A percentile compares a stretch with the other conserved stretches of the same genome.
Evolutionary conservation across 2,329 filamentous ascomycete genomes (phyloP).

Genomic region (Aspergillus awamori): DNA sequence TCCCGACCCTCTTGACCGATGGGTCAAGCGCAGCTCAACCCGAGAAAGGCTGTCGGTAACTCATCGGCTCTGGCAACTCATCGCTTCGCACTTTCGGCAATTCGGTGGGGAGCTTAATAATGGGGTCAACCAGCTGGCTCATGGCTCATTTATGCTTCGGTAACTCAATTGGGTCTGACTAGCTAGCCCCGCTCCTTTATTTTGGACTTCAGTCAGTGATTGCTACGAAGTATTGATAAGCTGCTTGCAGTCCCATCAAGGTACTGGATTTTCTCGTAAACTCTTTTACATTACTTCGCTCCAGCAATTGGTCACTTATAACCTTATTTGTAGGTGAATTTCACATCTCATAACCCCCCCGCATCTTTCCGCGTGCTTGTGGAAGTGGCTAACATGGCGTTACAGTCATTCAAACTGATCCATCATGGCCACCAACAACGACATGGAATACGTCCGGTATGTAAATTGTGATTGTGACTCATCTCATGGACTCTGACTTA

Average conservation of each 20-base stretch:
- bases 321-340: background rate
- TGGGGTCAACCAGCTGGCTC: background rate
- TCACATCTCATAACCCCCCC: background rate
- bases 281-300: background rate
- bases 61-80: constrained; percentile 18
- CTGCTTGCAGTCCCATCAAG: background rate
- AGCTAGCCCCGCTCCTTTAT: background rate
- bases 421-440: constrained; percentile 27
- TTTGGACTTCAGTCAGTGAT: background rate
- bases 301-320: background rate
- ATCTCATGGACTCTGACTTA: background rate
- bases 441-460: constrained; percentile 40
- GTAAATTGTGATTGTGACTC: background rate
- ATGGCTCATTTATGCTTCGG: background rate
- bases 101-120: constrained; percentile 14
- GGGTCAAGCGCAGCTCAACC: background rate
- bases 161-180: background rate
- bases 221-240: background rate
- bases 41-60: constrained; percentile 17
- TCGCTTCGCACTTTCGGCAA: constrained; percentile 27
- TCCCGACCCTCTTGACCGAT: constrained; percentile 3
- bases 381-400: background rate
- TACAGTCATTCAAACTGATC: background rate
- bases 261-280: background rate
- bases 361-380: background rate